These are phyloP conservation scores for Cinnamomum chago DNA, from an alignment of 164 flowering plant species.

Conservation along the genomic window DNA sequence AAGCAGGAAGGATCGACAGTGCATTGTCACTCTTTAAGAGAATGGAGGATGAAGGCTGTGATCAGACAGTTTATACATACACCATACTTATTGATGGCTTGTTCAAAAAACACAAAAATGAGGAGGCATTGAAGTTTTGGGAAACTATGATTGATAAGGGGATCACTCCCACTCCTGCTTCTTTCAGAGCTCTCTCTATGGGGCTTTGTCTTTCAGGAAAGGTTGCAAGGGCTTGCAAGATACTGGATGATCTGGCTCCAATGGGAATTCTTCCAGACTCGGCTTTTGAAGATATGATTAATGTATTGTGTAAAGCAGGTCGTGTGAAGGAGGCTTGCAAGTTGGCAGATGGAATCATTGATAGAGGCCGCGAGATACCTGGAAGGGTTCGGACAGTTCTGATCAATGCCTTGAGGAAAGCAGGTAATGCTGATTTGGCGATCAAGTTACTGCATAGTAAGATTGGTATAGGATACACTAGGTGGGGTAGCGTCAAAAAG, in stretches of 20 bases:
- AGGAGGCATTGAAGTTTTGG: slow-evolving; percentile 89
- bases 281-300: slow-evolving; percentile 89
- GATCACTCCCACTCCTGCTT: slow-evolving; percentile 78
- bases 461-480: slow-evolving; percentile 86
- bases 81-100: slow-evolving; percentile 77
- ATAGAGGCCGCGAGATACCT: slow-evolving; percentile 89
- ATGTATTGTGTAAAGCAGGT: slow-evolving; percentile 77
- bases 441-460: slow-evolving; percentile 90
- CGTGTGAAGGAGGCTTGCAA: slow-evolving; percentile 84
- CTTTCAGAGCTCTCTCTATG: slow-evolving; percentile 77
- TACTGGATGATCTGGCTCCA: slow-evolving; percentile 55
- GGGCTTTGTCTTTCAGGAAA: slow-evolving; percentile 94
- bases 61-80: slow-evolving; percentile 84
- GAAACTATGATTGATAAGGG: slow-evolving; percentile 92
- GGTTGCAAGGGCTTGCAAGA: slow-evolving; percentile 80
- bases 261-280: slow-evolving; percentile 76
- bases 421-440: slow-evolving; percentile 82
- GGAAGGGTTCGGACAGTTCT: slow-evolving; percentile 72
- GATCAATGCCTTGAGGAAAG: slow-evolving; percentile 91
- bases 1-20: slow-evolving; percentile 62
- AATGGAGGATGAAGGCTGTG: slow-evolving; percentile 90
- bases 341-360: slow-evolving; percentile 92
- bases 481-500: slow-evolving; percentile 74
- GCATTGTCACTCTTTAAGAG: slow-evolving; percentile 57
- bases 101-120: slow-evolving; percentile 72